A percentile compares a stretch with the other conserved stretches of the same genome.
Conservation (phyloP, 345 rosid genomes). For the Eucalyptus urophylla region DNA sequence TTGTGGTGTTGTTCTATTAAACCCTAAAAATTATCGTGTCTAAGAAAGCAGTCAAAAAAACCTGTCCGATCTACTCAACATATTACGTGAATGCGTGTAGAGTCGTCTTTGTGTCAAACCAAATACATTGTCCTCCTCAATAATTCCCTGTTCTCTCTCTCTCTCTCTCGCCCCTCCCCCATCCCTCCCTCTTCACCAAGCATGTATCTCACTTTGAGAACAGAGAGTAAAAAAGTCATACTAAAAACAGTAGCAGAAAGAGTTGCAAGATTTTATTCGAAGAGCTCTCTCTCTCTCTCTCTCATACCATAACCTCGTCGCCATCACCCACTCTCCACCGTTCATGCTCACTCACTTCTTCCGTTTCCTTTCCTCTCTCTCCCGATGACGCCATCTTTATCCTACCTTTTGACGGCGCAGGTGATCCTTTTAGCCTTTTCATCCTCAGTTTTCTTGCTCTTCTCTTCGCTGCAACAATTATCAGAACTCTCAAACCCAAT, state of each 20-base stretch:
- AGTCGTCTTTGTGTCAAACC: not conserved
- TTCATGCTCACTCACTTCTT: not conserved
- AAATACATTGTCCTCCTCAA: not conserved
- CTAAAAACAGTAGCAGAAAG: not conserved
- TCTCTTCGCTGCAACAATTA: not conserved
- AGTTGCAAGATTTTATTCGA: not conserved
- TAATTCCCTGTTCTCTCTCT: not conserved
- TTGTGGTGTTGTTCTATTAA: not conserved
- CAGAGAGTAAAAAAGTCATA: no score
- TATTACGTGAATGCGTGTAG: not conserved
- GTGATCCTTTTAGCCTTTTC: not conserved
- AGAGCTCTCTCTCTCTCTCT: not conserved
- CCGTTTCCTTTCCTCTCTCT: not conserved
- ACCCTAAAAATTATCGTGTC: not conserved
- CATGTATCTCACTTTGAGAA: not conserved
- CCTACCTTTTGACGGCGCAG: not conserved
- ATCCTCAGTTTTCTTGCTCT: not conserved
- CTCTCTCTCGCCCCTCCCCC: not conserved
- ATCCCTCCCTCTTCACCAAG: not conserved
- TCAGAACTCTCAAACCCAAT: not conserved
- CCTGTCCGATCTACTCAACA: not conserved
- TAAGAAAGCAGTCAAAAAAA: not conserved
- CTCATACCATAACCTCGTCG: not conserved
- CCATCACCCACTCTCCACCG: not conserved
- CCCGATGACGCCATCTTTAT: not conserved